Conservation (phyloP, 2,329 filamentous ascomycete species). For the Lasiodiplodia hormozganensis region DNA sequence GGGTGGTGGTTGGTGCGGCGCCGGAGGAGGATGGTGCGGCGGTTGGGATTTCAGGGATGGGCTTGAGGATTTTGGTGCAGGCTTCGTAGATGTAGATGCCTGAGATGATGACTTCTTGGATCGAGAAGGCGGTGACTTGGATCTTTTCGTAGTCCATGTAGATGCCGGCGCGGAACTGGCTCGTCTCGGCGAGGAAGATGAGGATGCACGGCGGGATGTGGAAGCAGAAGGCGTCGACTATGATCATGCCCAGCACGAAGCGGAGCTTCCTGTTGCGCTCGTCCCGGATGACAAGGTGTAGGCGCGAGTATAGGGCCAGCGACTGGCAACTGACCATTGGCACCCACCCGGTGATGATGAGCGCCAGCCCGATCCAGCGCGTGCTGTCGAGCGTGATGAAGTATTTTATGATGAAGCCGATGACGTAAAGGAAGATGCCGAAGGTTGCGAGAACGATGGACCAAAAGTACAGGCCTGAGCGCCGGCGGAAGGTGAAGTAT, state of each 20-base stretch:
- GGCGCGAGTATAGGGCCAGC: constrained; percentile 67
- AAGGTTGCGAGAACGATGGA: constrained; percentile 52
- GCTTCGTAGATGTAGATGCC: constrained; percentile 19
- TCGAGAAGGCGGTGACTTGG: constrained; percentile 52
- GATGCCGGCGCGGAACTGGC: constrained; percentile 41
- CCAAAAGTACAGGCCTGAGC: constrained; percentile 59
- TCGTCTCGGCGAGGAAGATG: constrained; percentile 59
- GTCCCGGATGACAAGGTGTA: constrained; percentile 66
- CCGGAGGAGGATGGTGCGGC: not conserved
- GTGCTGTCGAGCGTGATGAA: constrained; percentile 41
- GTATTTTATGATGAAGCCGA: constrained; percentile 56
- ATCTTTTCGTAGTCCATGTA: constrained; percentile 54
- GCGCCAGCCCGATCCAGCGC: constrained; percentile 34
- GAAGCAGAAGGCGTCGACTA: constrained; percentile 60
- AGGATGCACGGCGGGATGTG: constrained; percentile 63
- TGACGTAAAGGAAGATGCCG: constrained; percentile 55
- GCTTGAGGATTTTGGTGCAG: constrained; percentile 14
- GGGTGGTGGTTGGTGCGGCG: not conserved
- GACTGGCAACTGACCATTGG: constrained; percentile 68
- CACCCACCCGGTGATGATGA: constrained; percentile 63
- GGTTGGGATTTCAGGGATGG: not conserved
- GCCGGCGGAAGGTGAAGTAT: constrained; percentile 56
- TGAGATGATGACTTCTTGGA: constrained; percentile 46
- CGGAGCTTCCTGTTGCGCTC: constrained; percentile 53
- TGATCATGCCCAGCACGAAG: constrained; percentile 64